phyloP scores from a whole-genome alignment of 768 basidiomycete species.

The Tylopilus sp. region DNA sequence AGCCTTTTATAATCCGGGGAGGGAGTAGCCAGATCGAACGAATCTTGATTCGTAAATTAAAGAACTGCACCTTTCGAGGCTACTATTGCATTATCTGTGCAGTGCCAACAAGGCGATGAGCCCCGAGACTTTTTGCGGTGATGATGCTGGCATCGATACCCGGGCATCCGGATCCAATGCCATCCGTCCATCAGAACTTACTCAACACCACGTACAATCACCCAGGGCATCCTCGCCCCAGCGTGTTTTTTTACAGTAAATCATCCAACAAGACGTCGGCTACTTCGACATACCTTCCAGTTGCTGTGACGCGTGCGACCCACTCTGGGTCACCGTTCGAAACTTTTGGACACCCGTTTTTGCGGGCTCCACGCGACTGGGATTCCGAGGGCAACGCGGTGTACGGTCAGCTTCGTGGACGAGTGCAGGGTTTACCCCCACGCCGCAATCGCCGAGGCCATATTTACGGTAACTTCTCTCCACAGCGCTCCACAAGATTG shows the following conservation, averaged over 20 bases:
- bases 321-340: no score
- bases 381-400: neutral
- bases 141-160: conserved; percentile 12
- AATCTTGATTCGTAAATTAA: conserved; percentile 11
- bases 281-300: neutral
- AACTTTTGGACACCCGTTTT: neutral
- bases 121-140: neutral
- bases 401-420: neutral
- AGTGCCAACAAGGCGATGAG: conserved; percentile 14
- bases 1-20: conserved; percentile 15
- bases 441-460: conserved; percentile 1
- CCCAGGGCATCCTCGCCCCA: neutral
- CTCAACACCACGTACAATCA: neutral
- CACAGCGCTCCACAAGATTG: conserved; percentile 20
- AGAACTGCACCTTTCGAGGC: conserved; percentile 2
- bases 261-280: neutral
- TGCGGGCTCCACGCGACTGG: conserved; percentile 1
- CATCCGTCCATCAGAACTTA: conserved; percentile 8
- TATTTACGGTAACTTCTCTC: conserved; percentile 1
- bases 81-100: no score
- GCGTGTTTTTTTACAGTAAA: neutral
- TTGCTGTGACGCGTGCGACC: no score
- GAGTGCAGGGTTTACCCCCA: neutral
- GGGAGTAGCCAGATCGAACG: conserved; percentile 1
- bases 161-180: conserved; percentile 4